Evolutionary conservation across 177 flowering plant genomes (phyloP).

Genomic region (Telopea speciosissima): DNA sequence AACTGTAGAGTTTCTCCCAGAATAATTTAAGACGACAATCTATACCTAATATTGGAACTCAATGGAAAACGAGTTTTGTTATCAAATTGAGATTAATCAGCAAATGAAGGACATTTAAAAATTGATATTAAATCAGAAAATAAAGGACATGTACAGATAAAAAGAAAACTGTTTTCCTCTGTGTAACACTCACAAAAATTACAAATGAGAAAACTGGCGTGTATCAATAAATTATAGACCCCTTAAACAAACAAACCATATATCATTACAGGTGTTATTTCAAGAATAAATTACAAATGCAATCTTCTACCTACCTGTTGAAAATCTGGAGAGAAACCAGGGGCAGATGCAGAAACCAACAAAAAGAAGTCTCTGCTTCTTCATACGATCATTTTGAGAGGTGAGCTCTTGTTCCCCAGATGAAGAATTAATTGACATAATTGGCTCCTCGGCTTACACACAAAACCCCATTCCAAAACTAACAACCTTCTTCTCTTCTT

Average conservation of each 20-base stretch:
- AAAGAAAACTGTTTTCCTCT: neutral
- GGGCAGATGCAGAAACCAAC: conserved; percentile 19
- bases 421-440: conserved; percentile 3
- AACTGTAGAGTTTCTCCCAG: too few species aligned
- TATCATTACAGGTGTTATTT: conserved; percentile 6
- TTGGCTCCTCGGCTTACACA: conserved; percentile 1
- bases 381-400: neutral
- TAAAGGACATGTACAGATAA: neutral
- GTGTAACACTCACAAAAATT: conserved; percentile 1
- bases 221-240: conserved; percentile 4
- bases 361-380: conserved; percentile 26
- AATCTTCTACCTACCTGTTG: conserved; percentile 9
- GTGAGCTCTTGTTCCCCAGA: conserved; percentile 10
- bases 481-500: neutral
- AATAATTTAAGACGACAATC: too few species aligned
- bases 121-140: neutral
- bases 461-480: conserved; percentile 10
- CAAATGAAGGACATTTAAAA: too few species aligned
- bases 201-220: neutral
- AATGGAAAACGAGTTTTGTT: too few species aligned
- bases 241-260: neutral
- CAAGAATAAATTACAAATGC: conserved; percentile 13
- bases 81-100: too few species aligned
- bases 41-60: too few species aligned
- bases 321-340: neutral